Base-by-base conservation (phyloP, 176 grass and related monocot species). In the Oryza rufipogon region DNA sequence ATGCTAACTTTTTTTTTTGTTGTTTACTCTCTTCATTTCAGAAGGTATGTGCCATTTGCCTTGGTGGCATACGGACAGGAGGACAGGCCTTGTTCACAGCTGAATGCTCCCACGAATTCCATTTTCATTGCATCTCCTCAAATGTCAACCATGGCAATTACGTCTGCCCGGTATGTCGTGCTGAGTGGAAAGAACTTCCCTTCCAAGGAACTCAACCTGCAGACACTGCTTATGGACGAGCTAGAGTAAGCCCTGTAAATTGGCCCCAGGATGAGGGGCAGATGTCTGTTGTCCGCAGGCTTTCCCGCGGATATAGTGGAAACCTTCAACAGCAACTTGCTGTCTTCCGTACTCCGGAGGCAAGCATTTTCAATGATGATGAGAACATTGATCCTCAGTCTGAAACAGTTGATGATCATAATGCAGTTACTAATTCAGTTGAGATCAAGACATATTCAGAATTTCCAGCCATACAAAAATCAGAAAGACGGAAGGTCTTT, bases 71-170 rank as follows among this genome's bases (percentile, higher is more conserved):
- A 87, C 94, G 85, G 77, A 54, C 89, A 74, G 88, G 93, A 9
- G 96, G 96, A 15, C 91, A 92, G 26, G 96, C 96, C 13, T 79
- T 98, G 66, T 98, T 98, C 75, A 96, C 91, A 41, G 93, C 96
- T 56, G 93, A 98, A 88, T 98, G 96, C 83, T 95, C 96, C 28
- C 96, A 98, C 74, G 89, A 80, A 4, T 98, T 98, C 71, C 96
- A 98, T 88, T 98, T 98, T 78, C 89, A 95, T 20, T 98, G 96
- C 16, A 98, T 98, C 76, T 88, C 93, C 36, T 92, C 93, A 71
- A 98, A 94, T 84, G 91, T 98, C 8, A 83, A 87, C 44, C 91
- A 98, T 45, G 96, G 96, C 28, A 98, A 95, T 68, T 64, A 85
- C 75, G 58, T 89, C 66, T 98, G 96, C 48, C 96, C 96, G 11